Percentiles rank a stretch among this genome's conserved stretches.
These are phyloP conservation scores for Phaeosphaeriaceae sp. DNA, from an alignment of 2,329 filamentous ascomycete genomes.

Conservation along the genomic window DNA sequence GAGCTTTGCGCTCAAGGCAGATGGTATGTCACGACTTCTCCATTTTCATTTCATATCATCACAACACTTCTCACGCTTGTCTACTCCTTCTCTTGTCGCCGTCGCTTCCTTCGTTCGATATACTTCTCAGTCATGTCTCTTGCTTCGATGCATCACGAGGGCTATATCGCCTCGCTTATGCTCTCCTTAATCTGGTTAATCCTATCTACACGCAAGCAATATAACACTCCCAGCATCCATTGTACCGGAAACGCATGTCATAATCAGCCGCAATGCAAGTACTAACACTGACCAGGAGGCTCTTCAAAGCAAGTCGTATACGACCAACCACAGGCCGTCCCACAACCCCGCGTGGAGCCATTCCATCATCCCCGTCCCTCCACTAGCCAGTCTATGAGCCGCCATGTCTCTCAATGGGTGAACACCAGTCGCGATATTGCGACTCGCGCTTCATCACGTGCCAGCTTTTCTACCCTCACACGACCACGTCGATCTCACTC, in stretches of 20 bases:
- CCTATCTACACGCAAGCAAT: slow-evolving; percentile 6
- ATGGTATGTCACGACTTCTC: slow-evolving; percentile 35
- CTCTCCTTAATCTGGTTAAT: slow-evolving; percentile 35
- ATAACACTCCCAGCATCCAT: slow-evolving; percentile 9
- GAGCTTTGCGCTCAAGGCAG: slow-evolving; percentile 20
- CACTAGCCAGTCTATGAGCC: slow-evolving; percentile 45
- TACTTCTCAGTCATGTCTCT: background rate
- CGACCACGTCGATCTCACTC: slow-evolving; percentile 41
- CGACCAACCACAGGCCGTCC: slow-evolving; percentile 39
- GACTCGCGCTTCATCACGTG: slow-evolving; percentile 43
- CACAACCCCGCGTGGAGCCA: slow-evolving; percentile 39
- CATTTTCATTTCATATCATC: background rate
- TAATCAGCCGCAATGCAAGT: slow-evolving; percentile 10
- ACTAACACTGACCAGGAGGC: slow-evolving; percentile 26
- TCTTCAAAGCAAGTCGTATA: slow-evolving; percentile 40
- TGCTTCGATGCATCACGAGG: slow-evolving; percentile 6
- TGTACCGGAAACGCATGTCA: slow-evolving; percentile 17
- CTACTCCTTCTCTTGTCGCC: background rate
- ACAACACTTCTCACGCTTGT: background rate
- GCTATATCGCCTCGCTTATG: slow-evolving; percentile 23
- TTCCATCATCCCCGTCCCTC: slow-evolving; percentile 34
- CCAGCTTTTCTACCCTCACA: slow-evolving; percentile 40
- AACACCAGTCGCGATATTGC: slow-evolving; percentile 42
- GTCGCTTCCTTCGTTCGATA: background rate
- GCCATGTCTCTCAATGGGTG: slow-evolving; percentile 47